Conservation (phyloP, 2,329 filamentous ascomycete species). For the Phymatotrichopsis omnivora region DNA sequence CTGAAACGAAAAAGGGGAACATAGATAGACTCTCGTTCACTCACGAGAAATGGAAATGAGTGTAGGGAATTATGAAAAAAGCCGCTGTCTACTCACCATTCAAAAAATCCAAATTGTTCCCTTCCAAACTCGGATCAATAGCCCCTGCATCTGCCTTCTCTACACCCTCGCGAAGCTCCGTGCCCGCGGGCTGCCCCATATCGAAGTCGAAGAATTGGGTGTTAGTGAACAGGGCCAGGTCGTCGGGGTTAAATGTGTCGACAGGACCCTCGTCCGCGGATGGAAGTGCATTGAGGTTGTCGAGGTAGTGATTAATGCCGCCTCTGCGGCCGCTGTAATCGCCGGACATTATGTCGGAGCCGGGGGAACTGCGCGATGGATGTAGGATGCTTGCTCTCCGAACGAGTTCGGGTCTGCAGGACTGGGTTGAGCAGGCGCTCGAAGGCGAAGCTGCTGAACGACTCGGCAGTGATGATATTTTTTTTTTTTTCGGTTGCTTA, state of each 20-base stretch:
- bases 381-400: too few relatives aligned
- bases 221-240: constrained; percentile 71
- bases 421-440: too few relatives aligned
- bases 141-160: background rate
- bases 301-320: constrained; percentile 5
- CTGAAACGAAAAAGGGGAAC: constrained; percentile 4
- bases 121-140: constrained; percentile 18
- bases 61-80: background rate
- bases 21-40: constrained; percentile 18
- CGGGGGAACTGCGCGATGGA: too few relatives aligned
- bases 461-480: too few relatives aligned
- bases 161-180: constrained; percentile 6
- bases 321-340: constrained; percentile 3
- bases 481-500: too few relatives aligned
- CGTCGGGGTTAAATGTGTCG: constrained; percentile 24
- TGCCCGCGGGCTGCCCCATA: constrained; percentile 37
- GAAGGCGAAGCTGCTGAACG: too few relatives aligned
- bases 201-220: constrained; percentile 75
- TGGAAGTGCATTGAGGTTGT: constrained; percentile 19
- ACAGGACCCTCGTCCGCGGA: constrained; percentile 12
- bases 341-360: too few relatives aligned
- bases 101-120: constrained; percentile 21
- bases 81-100: constrained; percentile 10
- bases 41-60: constrained; percentile 4
- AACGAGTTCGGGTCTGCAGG: too few relatives aligned